These are phyloP conservation scores for Tetrapisispora iriomotensis DNA, from an alignment of 805 yeast genomes.

Conservation along the genomic window DNA sequence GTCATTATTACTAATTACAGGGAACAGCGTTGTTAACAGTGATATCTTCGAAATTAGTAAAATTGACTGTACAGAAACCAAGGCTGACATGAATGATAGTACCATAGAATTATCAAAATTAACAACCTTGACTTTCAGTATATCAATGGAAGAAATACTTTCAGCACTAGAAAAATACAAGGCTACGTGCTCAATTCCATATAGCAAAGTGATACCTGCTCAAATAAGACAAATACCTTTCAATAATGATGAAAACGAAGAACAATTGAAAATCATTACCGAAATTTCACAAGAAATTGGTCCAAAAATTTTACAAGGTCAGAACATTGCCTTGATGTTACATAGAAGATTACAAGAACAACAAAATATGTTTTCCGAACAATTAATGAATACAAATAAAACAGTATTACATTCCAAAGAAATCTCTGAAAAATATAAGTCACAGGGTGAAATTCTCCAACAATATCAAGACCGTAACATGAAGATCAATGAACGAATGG, in stretches of 20 bases:
- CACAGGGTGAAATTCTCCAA: conserved; percentile 11
- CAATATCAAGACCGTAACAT: conserved; percentile 27
- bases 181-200: conserved; percentile 9
- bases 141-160: conserved; percentile 18
- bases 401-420: conserved; percentile 12
- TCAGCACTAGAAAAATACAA: conserved; percentile 11
- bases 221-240: conserved; percentile 16
- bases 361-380: conserved; percentile 34
- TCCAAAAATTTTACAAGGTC: conserved; percentile 17
- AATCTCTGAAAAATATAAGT: conserved; percentile 9
- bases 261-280: conserved; percentile 20
- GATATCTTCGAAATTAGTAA: neutral
- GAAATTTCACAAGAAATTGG: conserved; percentile 16
- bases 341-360: conserved; percentile 33
- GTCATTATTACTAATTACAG: neutral
- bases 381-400: conserved; percentile 26
- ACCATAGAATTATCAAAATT: neutral
- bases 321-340: conserved; percentile 28
- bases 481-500: conserved; percentile 25
- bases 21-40: neutral
- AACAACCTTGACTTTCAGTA: conserved; percentile 5
- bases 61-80: too few species aligned
- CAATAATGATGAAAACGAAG: conserved; percentile 18
- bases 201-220: conserved; percentile 13
- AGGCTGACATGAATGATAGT: neutral